Base-by-base conservation (phyloP, 1,284 basidiomycete genomes). In the Neotropicomus parvogracilis region DNA sequence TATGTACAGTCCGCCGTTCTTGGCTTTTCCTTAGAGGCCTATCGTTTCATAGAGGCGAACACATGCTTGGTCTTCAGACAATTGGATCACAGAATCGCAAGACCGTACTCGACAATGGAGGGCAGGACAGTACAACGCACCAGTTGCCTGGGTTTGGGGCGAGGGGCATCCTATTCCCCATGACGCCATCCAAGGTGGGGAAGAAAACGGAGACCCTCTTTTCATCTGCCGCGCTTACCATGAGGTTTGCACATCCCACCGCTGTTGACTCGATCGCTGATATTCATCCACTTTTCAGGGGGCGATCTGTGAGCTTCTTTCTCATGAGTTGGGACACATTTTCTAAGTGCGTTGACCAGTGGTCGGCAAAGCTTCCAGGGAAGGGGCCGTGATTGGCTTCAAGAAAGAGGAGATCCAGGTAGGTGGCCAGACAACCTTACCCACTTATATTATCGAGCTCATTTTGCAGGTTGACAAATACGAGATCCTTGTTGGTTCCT, bases 401-500 rank as follows among this genome's bases (percentile, higher is more conserved):
- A 72, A 66, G 34, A 68, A 77, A 53, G 70, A 80, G 4, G 81
- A 83, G 57, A 69, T 79, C 41, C 72, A 82, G 14, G 84, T 83
- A 65, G 35, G 75, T 64, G 35, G 41, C 47, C 19, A n/a, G n/a
- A n/a, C 20, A 31, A 38, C 28, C 33, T 29, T 16, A n/a, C 31
- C 9, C 28, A 10, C 16, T 35, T 27, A 16, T 27, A 37, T 41
- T n/a, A 14, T 19, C 32, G 34, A 49, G 36, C 33, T 27, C 35
- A 12, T 45, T 11, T 40, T 42, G 17, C 51, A 86, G 85, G 43
- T 80, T 39, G 73, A 72, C 21, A 73, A 70, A 37, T 87, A 78
- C 56, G 84, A 87, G 58, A 74, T 88, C 36, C 78, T 88, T 26
- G 67, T 87, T n/a, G 86, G 82, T 4, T 71, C 87, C 59, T 68